phyloP scores from a whole-genome alignment of 2,329 filamentous ascomycete genomes.

The Aspergillus tamarii region DNA sequence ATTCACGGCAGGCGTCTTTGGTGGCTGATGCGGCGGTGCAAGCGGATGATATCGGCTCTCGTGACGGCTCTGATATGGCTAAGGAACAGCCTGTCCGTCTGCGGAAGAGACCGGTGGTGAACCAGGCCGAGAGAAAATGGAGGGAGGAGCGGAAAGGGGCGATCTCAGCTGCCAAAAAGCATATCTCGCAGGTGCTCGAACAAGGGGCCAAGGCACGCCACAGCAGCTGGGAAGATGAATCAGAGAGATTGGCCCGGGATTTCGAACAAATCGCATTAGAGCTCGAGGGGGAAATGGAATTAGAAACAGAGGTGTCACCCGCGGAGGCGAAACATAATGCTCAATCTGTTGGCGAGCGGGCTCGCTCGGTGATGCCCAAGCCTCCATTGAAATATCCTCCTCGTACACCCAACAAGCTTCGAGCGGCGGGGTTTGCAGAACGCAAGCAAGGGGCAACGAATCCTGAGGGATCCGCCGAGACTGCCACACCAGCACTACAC shows the following conservation, averaged over 20 bases:
- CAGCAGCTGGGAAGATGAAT: constrained; percentile 46
- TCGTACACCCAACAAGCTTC: constrained; percentile 35
- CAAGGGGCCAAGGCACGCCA: constrained; percentile 40
- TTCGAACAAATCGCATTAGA: constrained; percentile 48
- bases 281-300: constrained; percentile 37
- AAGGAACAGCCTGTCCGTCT: constrained; percentile 24
- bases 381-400: constrained; percentile 42
- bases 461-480: neutral
- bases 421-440: constrained; percentile 13
- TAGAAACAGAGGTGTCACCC: constrained; percentile 7
- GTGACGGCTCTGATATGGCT: neutral
- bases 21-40: constrained; percentile 33
- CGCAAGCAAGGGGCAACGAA: constrained; percentile 6
- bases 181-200: constrained; percentile 38
- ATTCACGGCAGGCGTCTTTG: constrained; percentile 38
- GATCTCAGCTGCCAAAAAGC: constrained; percentile 40
- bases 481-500: constrained; percentile 14
- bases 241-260: constrained; percentile 46
- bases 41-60: constrained; percentile 14
- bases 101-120: constrained; percentile 45
- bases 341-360: constrained; percentile 9
- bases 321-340: constrained; percentile 7
- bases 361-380: constrained; percentile 26
- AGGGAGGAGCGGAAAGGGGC: constrained; percentile 37
- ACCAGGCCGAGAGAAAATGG: constrained; percentile 45